Evolutionary conservation across 2,329 filamentous ascomycete species (phyloP).

Genomic region (Amylocarpus encephaloides): DNA sequence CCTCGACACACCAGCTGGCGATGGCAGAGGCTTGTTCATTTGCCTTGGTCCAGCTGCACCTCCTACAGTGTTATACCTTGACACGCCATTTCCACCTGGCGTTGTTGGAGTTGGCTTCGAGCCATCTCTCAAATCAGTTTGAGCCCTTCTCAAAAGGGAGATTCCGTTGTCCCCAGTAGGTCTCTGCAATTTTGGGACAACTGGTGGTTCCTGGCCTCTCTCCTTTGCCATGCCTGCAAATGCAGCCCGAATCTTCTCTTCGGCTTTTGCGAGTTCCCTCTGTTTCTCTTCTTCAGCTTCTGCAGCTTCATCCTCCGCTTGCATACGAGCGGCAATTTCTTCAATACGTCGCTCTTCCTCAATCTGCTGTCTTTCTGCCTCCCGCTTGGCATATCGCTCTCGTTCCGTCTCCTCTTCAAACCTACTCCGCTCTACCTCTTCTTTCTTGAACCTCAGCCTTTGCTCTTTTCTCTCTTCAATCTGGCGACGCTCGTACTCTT

Average conservation of each 20-base stretch:
- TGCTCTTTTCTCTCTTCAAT: constrained; percentile 1
- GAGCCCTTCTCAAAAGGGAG: too few relatives aligned
- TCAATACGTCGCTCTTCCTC: not conserved
- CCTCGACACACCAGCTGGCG: too few relatives aligned
- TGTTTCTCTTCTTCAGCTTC: constrained; percentile 1
- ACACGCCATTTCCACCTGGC: too few relatives aligned
- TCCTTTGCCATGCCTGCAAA: constrained; percentile 7
- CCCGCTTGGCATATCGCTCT: not conserved
- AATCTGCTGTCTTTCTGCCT: not conserved
- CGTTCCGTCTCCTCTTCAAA: constrained; percentile 1
- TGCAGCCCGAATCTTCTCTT: constrained; percentile 7
- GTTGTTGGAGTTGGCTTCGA: too few relatives aligned
- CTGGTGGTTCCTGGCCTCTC: not conserved
- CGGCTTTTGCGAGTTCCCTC: constrained; percentile 3
- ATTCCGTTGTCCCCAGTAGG: too few relatives aligned
- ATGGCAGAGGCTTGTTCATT: too few relatives aligned
- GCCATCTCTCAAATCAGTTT: too few relatives aligned
- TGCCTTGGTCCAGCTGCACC: too few relatives aligned
- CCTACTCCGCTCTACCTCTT: not conserved
- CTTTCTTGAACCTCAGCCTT: not conserved
- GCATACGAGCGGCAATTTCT: not conserved
- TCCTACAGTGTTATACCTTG: too few relatives aligned
- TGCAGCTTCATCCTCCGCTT: constrained; percentile 1
- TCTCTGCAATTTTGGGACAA: not conserved
- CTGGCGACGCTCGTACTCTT: not conserved